Evolutionary conservation across 192 early-diverging fungal genomes (phyloP).

Genomic region (Funneliformis mosseae): DNA sequence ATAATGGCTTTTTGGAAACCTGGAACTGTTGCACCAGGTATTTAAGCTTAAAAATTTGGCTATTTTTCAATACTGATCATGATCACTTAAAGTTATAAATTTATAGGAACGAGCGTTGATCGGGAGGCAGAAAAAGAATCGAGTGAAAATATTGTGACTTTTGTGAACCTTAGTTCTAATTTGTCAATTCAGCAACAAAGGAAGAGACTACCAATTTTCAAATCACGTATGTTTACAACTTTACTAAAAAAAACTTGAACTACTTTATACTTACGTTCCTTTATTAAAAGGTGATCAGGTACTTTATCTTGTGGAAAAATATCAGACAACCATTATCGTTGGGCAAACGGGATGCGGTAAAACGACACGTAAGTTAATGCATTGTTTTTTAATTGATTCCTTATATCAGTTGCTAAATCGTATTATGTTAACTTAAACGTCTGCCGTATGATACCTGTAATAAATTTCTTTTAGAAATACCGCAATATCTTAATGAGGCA

Average conservation of each 20-base stretch:
- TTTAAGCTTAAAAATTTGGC: background rate
- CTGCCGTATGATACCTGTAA: background rate
- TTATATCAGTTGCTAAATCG: background rate
- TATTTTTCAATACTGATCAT: background rate
- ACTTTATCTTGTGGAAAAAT: constrained; percentile 65
- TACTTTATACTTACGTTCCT: background rate
- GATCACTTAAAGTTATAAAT: background rate
- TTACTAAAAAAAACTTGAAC: background rate
- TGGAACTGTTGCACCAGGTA: constrained; percentile 61
- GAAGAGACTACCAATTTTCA: constrained; percentile 85
- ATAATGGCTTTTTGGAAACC: constrained; percentile 70
- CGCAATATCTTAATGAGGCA: constrained; percentile 77
- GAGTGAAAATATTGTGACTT: constrained; percentile 48
- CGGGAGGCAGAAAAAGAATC: constrained; percentile 64
- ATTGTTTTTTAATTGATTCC: background rate
- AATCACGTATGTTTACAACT: constrained; percentile 60
- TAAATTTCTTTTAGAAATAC: constrained; percentile 58
- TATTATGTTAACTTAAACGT: background rate
- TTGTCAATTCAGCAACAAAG: constrained; percentile 76
- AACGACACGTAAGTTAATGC: constrained; percentile 67
- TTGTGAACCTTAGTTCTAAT: constrained; percentile 51
- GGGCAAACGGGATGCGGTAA: constrained; percentile 83
- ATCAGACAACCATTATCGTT: constrained; percentile 72
- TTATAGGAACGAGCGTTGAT: constrained; percentile 61
- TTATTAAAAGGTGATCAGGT: constrained; percentile 51